Base-by-base conservation (phyloP, 352 stramenopile genomes). In the Bremia lactucae region DNA sequence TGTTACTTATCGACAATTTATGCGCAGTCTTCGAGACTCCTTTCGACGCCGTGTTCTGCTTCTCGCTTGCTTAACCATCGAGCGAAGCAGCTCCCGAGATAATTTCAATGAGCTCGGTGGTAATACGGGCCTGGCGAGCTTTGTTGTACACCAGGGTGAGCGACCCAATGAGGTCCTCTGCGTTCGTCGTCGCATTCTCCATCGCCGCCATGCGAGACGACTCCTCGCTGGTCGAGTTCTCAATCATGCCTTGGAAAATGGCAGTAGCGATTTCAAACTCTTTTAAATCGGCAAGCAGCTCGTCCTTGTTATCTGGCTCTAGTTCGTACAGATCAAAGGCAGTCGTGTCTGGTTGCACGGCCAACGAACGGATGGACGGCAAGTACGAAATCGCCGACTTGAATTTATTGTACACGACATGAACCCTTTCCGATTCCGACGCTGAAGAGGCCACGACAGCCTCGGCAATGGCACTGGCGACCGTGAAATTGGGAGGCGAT, bases 111-210 rank as follows among this genome's bases (percentile, higher is more conserved):
- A 98, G 72, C 74, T 98, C 93, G 39, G 91, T 97, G 38, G 93
- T 98, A 76, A 98, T 98, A 58, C 92, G 83, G 28, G 92, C 79
- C 65, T 98, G 93, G 49, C 93, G 81, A 35, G 93, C 92, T 72
- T 89, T 89, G 72, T 92, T 92, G 74, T 92, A 92, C 50, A 76
- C 56, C 52, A 89, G 68, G 71, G 95, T 94, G 77, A 72, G 64
- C 59, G 68, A 85, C 54, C 95, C 89, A 67, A 99, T 98, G 72
- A 99, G 87, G 36, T 99, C 95, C 50, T 87, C 72, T 16, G 95
- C 96, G 69, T 99, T 99, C 65, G 96, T 98, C 25, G 91, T 97
- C 33, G 96, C 95, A 62, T 98, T 98, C 66, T 99, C 95, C 96
- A 99, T 99, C 36, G 96, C 96, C 53, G 94, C 94, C 96, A 99